phyloP scores from a whole-genome alignment of 345 rosid species.

The Dipteronia sinensis region DNA sequence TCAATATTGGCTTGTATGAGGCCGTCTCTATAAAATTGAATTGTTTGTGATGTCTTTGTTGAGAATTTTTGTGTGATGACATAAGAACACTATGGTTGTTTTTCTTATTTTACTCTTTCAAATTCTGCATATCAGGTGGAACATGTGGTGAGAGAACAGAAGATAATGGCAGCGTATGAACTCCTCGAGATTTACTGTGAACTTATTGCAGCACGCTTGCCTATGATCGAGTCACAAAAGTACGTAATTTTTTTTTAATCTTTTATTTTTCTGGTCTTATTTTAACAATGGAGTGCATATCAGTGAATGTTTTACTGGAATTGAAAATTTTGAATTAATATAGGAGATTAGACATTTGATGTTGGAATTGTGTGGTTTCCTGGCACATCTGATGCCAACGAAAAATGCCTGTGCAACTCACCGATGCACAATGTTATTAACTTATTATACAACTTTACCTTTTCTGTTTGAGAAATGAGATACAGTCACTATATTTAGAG shows the following conservation, averaged over 20 bases:
- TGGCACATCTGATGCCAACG: neutral
- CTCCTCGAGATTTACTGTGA: slow-evolving; percentile 82
- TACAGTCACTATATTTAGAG: neutral
- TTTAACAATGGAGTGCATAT: neutral
- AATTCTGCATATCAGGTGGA: slow-evolving; percentile 61
- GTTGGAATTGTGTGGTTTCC: slow-evolving; percentile 4
- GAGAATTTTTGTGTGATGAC: neutral
- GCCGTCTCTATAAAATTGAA: neutral
- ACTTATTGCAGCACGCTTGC: slow-evolving; percentile 69
- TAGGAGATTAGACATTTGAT: neutral
- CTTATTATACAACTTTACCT: neutral
- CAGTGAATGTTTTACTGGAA: neutral
- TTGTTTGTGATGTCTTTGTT: neutral
- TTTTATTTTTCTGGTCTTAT: neutral
- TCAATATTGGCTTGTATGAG: neutral
- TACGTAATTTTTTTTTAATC: slow-evolving; percentile 30
- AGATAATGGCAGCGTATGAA: slow-evolving; percentile 82
- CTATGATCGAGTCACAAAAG: slow-evolving; percentile 85
- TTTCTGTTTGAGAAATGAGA: neutral
- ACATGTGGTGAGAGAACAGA: slow-evolving; percentile 90
- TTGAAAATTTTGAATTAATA: neutral
- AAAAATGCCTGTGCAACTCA: neutral
- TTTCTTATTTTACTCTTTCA: neutral
- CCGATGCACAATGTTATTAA: neutral
- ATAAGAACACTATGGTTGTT: neutral